These are phyloP conservation scores for Gymnopilus junonius DNA, from an alignment of 768 basidiomycete genomes.

Conservation along the genomic window DNA sequence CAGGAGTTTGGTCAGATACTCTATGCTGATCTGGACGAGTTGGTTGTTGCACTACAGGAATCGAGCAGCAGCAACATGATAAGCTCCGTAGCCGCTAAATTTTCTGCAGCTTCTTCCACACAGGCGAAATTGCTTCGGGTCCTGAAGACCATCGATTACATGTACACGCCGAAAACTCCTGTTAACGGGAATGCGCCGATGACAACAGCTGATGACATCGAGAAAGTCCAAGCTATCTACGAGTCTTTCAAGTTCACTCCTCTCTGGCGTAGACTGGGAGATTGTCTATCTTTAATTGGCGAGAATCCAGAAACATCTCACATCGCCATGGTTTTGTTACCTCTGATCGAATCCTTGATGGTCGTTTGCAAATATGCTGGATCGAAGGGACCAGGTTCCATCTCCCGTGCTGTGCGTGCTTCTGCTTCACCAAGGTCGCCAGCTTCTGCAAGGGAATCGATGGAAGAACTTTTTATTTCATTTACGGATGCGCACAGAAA, in stretches of 20 bases:
- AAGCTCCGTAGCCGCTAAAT: slow-evolving; percentile 80
- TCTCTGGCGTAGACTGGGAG: slow-evolving; percentile 89
- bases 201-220: slow-evolving; percentile 57
- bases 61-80: slow-evolving; percentile 59
- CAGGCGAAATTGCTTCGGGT: slow-evolving; percentile 97
- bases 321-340: slow-evolving; percentile 89
- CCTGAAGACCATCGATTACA: slow-evolving; percentile 97
- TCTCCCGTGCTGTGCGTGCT: slow-evolving; percentile 59
- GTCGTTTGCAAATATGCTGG: slow-evolving; percentile 97
- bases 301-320: slow-evolving; percentile 81
- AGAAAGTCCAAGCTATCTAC: slow-evolving; percentile 88
- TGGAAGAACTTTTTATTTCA: slow-evolving; percentile 89
- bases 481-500: slow-evolving; percentile 96
- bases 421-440: slow-evolving; percentile 74
- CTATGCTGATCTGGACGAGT: slow-evolving; percentile 75
- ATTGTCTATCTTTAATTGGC: slow-evolving; percentile 84
- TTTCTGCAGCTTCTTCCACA: slow-evolving; percentile 91
- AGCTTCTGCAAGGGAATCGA: slow-evolving; percentile 70
- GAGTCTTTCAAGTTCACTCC: slow-evolving; percentile 89
- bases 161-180: slow-evolving; percentile 71
- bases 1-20: slow-evolving; percentile 86
- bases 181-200: slow-evolving; percentile 28
- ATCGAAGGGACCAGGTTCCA: slow-evolving; percentile 53
- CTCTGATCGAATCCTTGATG: slow-evolving; percentile 96
- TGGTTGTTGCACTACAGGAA: slow-evolving; percentile 64